Evolutionary conservation across 1,284 basidiomycete species (phyloP), one percentile per base, ranked within the genome.

Genomic region (Thelephora terrestris): DNA sequence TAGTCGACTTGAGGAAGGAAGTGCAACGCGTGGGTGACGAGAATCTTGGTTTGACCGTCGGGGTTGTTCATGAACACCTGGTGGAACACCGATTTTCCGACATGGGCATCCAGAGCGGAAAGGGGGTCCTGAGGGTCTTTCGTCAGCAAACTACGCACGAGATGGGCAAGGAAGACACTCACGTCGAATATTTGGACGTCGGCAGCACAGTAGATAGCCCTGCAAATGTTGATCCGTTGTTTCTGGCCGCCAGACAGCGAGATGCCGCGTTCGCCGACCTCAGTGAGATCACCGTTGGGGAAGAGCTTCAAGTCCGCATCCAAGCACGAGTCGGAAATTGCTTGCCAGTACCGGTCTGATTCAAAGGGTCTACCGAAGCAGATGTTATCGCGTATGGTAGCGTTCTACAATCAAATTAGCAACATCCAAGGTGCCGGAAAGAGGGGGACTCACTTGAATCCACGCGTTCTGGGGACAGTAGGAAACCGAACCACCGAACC

Each of bases 261-360:
- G 46, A 91, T 85, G n/a, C 85, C 84, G 71, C 83, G 88, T 65
- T 93, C 91, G n/a, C 91, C 91, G 45, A 95, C 92, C 62, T 92
- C 88, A 0, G 92, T 95, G 53, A 85, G 60, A 59, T 96, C 90
- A 4, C 88, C 88, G 51, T 87, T 73, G 1, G 88, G 83, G 35
- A 92, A 71, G 66, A 91, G 78, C 39, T 85, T 84, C 21, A 94
- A 67, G 66, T 94, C 90, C 2, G 80, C 75, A 54, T 84, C 81
- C 24, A 94, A 70, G 58, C 84, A 91, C 0, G 87, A 76, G 58
- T 86, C 81, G 10, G 71, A 70, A 17, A 93, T 69, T 2, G 83
- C 88, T 36, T 76, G 76, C 82, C 83, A 85, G 61, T 91, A 94
- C 29, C 77, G 73, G 43, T 78, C 76, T 55, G 86, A 79, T 42